These are phyloP conservation scores for Lophiostoma macrostomum DNA, from an alignment of 495 filamentous ascomycete species.

Conservation along the genomic window DNA sequence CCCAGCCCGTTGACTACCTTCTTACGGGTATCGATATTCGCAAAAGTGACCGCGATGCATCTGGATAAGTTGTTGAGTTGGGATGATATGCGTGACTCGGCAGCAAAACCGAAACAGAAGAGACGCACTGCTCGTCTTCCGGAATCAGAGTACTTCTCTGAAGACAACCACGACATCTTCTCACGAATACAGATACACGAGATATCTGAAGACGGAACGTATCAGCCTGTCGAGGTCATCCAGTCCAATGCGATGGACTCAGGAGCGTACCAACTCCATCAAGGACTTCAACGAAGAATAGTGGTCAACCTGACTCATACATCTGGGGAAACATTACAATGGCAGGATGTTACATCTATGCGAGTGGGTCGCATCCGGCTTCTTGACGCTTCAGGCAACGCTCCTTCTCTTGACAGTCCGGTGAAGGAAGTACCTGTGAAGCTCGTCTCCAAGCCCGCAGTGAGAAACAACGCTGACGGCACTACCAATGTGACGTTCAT, in stretches of 20 bases:
- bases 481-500: slow-evolving; percentile 81
- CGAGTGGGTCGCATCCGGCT: slow-evolving; percentile 77
- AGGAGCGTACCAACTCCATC: slow-evolving; percentile 90
- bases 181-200: slow-evolving; percentile 83
- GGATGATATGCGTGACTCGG: slow-evolving; percentile 92
- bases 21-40: slow-evolving; percentile 89
- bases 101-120: slow-evolving; percentile 58
- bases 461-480: slow-evolving; percentile 82
- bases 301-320: slow-evolving; percentile 82
- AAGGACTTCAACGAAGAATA: slow-evolving; percentile 88
- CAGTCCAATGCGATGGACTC: slow-evolving; percentile 77
- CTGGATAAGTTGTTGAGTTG: slow-evolving; percentile 96
- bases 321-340: slow-evolving; percentile 80
- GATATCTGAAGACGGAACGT: slow-evolving; percentile 84
- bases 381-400: slow-evolving; percentile 78
- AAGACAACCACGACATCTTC: slow-evolving; percentile 93
- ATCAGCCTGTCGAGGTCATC: slow-evolving; percentile 86
- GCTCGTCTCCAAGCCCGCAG: slow-evolving; percentile 67
- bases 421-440: slow-evolving; percentile 73
- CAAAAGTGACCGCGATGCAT: slow-evolving; percentile 87
- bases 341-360: slow-evolving; percentile 73
- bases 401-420: slow-evolving; percentile 69
- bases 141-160: slow-evolving; percentile 86
- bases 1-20: slow-evolving; percentile 70
- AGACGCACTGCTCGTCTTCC: slow-evolving; percentile 63